phyloP scores from a whole-genome alignment of 164 flowering plant genomes.

The Warburgia ugandensis region DNA sequence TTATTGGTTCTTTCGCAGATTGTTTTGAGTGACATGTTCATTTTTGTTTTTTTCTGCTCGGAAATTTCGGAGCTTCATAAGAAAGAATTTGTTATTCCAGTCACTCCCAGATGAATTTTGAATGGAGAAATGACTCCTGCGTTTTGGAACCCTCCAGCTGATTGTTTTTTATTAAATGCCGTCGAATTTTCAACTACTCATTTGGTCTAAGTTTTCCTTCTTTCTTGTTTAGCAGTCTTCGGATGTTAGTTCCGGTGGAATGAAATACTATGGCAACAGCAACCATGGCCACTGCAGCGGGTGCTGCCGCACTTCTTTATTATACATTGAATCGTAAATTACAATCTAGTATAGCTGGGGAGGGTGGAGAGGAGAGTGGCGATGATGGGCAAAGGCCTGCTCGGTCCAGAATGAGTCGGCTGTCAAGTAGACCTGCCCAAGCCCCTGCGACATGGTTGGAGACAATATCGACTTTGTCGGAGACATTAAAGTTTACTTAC shows the following conservation, averaged over 20 bases:
- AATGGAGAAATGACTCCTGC: too few species aligned
- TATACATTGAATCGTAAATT: constrained; percentile 70
- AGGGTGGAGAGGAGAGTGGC: constrained; percentile 36
- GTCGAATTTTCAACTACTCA: too few species aligned
- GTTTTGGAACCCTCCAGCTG: too few species aligned
- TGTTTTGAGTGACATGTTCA: too few species aligned
- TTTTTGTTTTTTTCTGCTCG: too few species aligned
- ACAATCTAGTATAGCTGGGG: constrained; percentile 16
- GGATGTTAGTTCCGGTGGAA: constrained; percentile 8
- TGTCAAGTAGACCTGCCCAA: constrained; percentile 57
- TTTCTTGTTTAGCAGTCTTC: too few species aligned
- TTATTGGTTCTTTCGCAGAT: too few species aligned
- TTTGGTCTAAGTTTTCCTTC: too few species aligned
- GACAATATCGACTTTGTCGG: constrained; percentile 87
- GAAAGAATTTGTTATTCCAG: too few species aligned
- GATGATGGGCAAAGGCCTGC: constrained; percentile 17
- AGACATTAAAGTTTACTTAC: constrained; percentile 88
- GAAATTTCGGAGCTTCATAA: too few species aligned
- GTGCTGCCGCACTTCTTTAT: constrained; percentile 96
- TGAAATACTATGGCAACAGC: constrained; percentile 77
- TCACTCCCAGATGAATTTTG: too few species aligned
- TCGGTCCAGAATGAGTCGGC: constrained; percentile 37
- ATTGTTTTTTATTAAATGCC: too few species aligned
- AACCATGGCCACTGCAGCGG: constrained; percentile 97
- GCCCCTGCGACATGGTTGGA: constrained; percentile 98